phyloP scores from a whole-genome alignment of 768 basidiomycete species.

The Postia placenta region DNA sequence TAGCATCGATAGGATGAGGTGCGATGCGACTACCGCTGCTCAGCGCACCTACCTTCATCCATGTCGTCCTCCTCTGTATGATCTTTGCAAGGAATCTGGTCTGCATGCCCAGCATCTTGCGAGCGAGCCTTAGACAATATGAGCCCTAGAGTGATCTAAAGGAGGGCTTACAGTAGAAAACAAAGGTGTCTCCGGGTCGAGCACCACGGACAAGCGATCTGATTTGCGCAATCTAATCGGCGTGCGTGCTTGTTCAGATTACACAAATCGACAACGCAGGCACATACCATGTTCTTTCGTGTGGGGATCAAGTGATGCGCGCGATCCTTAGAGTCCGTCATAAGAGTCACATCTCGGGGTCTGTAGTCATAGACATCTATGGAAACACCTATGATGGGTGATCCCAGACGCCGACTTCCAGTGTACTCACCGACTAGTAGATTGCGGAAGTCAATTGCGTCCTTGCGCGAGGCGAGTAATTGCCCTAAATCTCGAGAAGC shows the following conservation, averaged over 20 bases:
- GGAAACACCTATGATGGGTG: neutral
- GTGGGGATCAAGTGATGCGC: neutral
- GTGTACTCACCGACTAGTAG: constrained; percentile 6
- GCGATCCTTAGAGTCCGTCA: constrained; percentile 8
- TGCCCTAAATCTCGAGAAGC: neutral
- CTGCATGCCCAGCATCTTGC: constrained; percentile 8
- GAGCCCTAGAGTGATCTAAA: neutral
- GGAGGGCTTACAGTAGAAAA: constrained; percentile 15
- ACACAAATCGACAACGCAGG: neutral
- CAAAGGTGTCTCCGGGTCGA: constrained; percentile 9
- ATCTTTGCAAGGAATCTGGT: neutral
- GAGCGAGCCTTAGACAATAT: neutral
- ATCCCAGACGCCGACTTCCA: neutral
- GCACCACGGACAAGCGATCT: constrained; percentile 8
- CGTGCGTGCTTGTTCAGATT: too few species aligned
- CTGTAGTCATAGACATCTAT: constrained; percentile 11
- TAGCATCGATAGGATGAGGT: neutral
- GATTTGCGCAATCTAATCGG: constrained; percentile 2
- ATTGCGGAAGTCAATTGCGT: constrained; percentile 7
- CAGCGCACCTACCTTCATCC: constrained; percentile 5
- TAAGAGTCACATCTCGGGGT: constrained; percentile 9
- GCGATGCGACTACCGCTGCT: neutral
- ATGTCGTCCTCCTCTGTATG: constrained; percentile 7
- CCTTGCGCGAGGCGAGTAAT: constrained; percentile 8
- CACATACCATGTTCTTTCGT: constrained; percentile 1